Evolutionary conservation across 345 rosid species (phyloP), one percentile per base, ranked within the genome.

Genomic region (Hibiscus trionum): DNA sequence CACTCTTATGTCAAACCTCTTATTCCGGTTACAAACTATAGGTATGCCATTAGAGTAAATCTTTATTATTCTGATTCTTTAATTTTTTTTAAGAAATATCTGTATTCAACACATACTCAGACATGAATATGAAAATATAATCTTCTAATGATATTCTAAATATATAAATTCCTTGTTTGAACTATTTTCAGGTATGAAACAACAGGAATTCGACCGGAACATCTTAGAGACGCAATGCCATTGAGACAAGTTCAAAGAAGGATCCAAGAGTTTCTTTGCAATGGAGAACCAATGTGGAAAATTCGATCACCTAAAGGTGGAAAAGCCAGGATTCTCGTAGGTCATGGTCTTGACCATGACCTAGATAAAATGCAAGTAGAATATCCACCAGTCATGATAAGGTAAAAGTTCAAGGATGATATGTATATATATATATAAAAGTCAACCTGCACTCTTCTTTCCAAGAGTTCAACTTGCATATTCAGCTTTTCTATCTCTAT

Each of bases 271-370:
- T 91, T 90, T 77, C 90, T 94, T 11, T 86, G 90, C 75, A 91
- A 94, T 74, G 97, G 97, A 9, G 97, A 91, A 49, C 86, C 96
- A 55, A 87, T 82, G 90, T 91, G 98, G 98, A 90, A 82, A 84
- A 86, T 94, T 82, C 84, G 96, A 76, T 87, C 93, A 75, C 88
- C 93, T 16, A 78, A 80, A 82, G 80, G 84, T 75, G 87, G 96
- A 63, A 88, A 73, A 82, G 98, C 89, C 3, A 87, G 91, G 90
- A 87, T 91, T 88, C 90, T 94, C 0, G 93, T 91, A 70, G 98
- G 98, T 58, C 98, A 94, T 79, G 94, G 91, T 56, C 74, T 91
- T 76, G 94, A 91, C 76, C 89, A 85, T 76, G 93, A 90, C 69
- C 95, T 88, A 66, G 90, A 86, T 75, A 72, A 87, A 58, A 77